These are phyloP conservation scores for Phytophthora pluvialis DNA, from an alignment of 352 stramenopile species.

Conservation along the genomic window DNA sequence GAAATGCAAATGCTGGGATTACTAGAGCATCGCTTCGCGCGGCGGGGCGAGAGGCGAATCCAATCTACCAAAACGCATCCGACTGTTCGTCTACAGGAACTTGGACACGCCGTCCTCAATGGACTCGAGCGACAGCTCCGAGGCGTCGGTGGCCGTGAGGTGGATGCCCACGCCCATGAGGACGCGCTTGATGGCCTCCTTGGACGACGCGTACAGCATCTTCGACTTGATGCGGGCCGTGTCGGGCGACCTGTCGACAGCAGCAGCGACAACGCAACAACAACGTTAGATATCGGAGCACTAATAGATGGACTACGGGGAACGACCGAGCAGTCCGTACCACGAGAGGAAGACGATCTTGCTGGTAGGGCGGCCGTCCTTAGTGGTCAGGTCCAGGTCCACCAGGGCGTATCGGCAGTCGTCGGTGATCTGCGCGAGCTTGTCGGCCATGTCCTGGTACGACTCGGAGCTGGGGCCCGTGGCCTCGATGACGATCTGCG, in stretches of 20 bases:
- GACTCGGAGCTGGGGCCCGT: conserved; percentile 75
- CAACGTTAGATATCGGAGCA: neutral
- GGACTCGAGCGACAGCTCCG: conserved; percentile 83
- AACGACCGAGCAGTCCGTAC: conserved; percentile 38
- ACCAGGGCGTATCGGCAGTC: conserved; percentile 91
- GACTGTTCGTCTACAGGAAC: conserved; percentile 79
- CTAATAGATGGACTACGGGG: neutral
- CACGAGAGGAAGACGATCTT: conserved; percentile 94
- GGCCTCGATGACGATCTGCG: conserved; percentile 94
- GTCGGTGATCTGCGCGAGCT: conserved; percentile 74
- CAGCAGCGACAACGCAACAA: neutral
- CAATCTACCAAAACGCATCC: conserved; percentile 45
- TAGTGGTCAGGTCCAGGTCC: conserved; percentile 90
- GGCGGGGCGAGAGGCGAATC: conserved; percentile 22
- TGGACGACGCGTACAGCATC: conserved; percentile 96
- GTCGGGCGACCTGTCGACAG: conserved; percentile 87
- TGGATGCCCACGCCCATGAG: conserved; percentile 96
- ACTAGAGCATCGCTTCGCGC: conserved; percentile 34
- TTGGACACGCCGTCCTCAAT: conserved; percentile 87
- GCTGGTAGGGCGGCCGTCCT: conserved; percentile 88
- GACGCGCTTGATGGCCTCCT: conserved; percentile 94
- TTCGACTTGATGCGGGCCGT: conserved; percentile 93
- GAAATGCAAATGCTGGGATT: conserved; percentile 47
- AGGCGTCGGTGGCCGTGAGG: conserved; percentile 94
- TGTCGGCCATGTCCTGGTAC: conserved; percentile 90